phyloP scores from a whole-genome alignment of 78 protist genomes.

The Goniomonas avonlea region DNA sequence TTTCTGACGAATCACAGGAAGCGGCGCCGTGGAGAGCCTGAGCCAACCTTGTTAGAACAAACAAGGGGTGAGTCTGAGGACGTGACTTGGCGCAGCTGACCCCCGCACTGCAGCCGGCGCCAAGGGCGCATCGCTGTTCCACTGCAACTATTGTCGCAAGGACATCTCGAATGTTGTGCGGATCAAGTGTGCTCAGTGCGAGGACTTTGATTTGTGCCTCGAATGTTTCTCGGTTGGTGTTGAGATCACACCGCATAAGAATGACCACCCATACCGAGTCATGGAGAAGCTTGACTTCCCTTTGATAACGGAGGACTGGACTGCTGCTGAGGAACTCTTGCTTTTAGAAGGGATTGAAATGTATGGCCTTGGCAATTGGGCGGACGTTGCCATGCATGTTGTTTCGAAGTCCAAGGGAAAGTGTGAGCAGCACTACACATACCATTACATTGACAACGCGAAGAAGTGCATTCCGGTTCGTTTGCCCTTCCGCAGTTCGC shows the following conservation, averaged over 20 bases:
- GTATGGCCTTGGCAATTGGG: conserved; percentile 16
- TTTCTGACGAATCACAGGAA: too few relatives aligned
- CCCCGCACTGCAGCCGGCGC: too few relatives aligned
- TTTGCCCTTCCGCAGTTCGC: too few relatives aligned
- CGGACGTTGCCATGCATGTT: neutral
- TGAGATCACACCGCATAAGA: conserved; percentile 16
- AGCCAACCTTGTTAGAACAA: too few relatives aligned
- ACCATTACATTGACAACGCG: too few relatives aligned
- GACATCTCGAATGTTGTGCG: conserved; percentile 1
- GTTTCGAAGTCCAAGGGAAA: too few relatives aligned
- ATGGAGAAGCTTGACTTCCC: conserved; percentile 29
- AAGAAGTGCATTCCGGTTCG: too few relatives aligned
- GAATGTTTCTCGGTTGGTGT: conserved; percentile 23
- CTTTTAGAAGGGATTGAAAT: conserved; percentile 9
- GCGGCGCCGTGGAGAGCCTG: too few relatives aligned
- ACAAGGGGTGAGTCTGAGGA: too few relatives aligned
- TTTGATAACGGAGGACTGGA: conserved; percentile 16
- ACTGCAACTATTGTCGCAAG: conserved; percentile 16
- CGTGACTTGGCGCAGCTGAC: too few relatives aligned
- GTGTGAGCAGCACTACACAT: too few relatives aligned
- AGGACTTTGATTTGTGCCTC: conserved; percentile 17
- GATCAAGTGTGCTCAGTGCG: conserved; percentile 12
- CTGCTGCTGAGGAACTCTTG: conserved; percentile 11
- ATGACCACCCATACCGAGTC: conserved; percentile 7
- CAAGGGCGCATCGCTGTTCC: too few relatives aligned